phyloP scores from a whole-genome alignment of 352 stramenopile species.

The Pythium rhizo-oryzae region DNA sequence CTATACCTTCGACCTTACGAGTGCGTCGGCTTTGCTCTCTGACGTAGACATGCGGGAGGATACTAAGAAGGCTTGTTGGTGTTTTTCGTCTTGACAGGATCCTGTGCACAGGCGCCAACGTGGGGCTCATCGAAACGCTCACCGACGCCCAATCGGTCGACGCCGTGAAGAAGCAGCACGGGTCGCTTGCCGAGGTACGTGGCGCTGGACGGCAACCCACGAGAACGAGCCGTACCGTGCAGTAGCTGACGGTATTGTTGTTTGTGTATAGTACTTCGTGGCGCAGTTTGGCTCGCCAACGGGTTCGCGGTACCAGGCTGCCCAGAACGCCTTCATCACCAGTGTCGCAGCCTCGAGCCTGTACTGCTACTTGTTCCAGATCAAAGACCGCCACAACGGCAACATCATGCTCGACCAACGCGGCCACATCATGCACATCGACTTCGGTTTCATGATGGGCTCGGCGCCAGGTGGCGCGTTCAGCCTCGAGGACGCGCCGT shows the following conservation, averaged over 20 bases:
- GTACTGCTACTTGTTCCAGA: conserved; percentile 92
- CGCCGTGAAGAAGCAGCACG: conserved; percentile 80
- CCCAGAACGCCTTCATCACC: conserved; percentile 89
- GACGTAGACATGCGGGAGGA: background rate
- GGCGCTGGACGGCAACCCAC: no score
- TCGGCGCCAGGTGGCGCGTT: conserved; percentile 94
- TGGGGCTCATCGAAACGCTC: conserved; percentile 93
- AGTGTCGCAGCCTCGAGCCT: conserved; percentile 93
- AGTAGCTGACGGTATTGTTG: no score
- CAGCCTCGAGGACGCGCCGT: conserved; percentile 93
- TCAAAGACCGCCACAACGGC: conserved; percentile 97
- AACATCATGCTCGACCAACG: conserved; percentile 96
- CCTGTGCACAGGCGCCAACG: conserved; percentile 81
- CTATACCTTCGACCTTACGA: conserved; percentile 42
- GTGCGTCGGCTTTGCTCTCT: conserved; percentile 20
- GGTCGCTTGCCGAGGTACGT: conserved; percentile 63
- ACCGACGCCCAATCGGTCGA: conserved; percentile 94
- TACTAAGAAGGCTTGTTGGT: background rate
- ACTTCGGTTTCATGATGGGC: conserved; percentile 97
- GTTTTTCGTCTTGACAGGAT: conserved; percentile 49
- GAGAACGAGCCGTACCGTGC: no score
- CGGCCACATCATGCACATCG: conserved; percentile 95
- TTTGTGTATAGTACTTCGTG: conserved; percentile 25
- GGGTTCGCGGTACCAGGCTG: conserved; percentile 55
- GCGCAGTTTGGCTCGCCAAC: conserved; percentile 56